Percentiles rank a stretch among this genome's conserved stretches.
Evolutionary conservation across 2,329 filamentous ascomycete genomes (phyloP).

Genomic region (Metarhizium brunneum): DNA sequence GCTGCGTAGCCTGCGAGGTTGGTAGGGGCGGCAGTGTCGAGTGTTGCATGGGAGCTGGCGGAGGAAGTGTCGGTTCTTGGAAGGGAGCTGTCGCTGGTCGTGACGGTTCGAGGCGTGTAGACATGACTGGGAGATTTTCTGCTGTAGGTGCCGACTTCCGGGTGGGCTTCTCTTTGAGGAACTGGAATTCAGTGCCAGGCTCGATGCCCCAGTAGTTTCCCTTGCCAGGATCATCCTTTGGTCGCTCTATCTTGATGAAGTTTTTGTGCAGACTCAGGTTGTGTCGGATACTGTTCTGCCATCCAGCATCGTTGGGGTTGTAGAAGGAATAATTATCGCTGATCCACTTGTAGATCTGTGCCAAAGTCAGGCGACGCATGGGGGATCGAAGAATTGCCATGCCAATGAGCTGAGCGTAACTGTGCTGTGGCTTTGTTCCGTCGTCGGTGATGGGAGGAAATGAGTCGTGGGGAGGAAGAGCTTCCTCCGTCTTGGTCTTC

Average conservation of each 20-base stretch:
- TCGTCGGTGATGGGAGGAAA: conserved; percentile 79
- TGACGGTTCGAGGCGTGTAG: conserved; percentile 43
- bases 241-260: conserved; percentile 89
- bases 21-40: conserved; percentile 30
- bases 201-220: conserved; percentile 96
- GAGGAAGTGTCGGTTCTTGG: conserved; percentile 39
- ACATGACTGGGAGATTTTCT: conserved; percentile 51
- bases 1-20: conserved; percentile 26
- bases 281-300: conserved; percentile 98
- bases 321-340: conserved; percentile 92
- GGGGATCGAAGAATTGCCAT: conserved; percentile 92
- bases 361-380: conserved; percentile 73
- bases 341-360: conserved; percentile 99
- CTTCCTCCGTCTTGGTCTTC: conserved; percentile 54
- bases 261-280: conserved; percentile 96
- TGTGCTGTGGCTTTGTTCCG: conserved; percentile 80
- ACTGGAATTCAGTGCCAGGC: conserved; percentile 78
- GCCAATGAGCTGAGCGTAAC: conserved; percentile 89
- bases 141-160: conserved; percentile 47
- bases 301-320: conserved; percentile 72
- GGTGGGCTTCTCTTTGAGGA: conserved; percentile 75
- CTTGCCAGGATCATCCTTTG: conserved; percentile 95
- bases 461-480: conserved; percentile 62
- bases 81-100: conserved; percentile 29
- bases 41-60: conserved; percentile 29